Evolutionary conservation across 805 yeast genomes (phyloP).

Genomic region (Wickerhamiella cacticola): DNA sequence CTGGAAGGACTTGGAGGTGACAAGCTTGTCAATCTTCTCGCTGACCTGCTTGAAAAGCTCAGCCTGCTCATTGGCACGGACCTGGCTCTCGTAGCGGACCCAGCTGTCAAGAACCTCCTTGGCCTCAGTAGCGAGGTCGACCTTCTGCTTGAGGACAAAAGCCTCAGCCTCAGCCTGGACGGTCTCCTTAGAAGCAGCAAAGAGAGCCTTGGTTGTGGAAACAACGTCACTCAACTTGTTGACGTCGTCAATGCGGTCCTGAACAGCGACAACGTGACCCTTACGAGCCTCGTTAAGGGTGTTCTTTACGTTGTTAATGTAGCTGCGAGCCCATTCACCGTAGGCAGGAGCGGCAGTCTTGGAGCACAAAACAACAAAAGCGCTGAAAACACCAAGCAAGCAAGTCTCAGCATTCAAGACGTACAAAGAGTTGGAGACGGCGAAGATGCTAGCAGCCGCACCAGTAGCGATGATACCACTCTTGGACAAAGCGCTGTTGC

Average conservation of each 20-base stretch:
- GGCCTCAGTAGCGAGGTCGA: constrained; percentile 80
- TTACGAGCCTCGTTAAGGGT: constrained; percentile 78
- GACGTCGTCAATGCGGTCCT: constrained; percentile 81
- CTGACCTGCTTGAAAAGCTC: constrained; percentile 80
- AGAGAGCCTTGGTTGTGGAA: constrained; percentile 77
- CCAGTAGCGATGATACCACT: constrained; percentile 92
- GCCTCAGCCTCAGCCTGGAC: constrained; percentile 90
- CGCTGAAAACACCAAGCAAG: constrained; percentile 65
- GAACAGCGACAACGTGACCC: constrained; percentile 85
- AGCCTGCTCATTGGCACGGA: constrained; percentile 90
- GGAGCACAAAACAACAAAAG: constrained; percentile 62
- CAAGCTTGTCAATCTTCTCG: constrained; percentile 75
- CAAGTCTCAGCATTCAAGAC: constrained; percentile 91
- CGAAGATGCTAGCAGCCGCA: constrained; percentile 88
- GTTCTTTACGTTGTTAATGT: constrained; percentile 67
- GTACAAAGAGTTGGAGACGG: constrained; percentile 84
- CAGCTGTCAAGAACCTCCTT: constrained; percentile 93
- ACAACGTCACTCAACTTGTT: constrained; percentile 85
- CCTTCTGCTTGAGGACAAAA: constrained; percentile 84
- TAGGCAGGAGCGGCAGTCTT: constrained; percentile 89
- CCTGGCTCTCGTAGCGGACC: constrained; percentile 96
- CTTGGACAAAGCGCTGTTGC: constrained; percentile 75
- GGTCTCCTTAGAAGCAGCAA: constrained; percentile 92
- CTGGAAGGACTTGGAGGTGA: constrained; percentile 83
- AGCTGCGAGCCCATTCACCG: constrained; percentile 85